phyloP scores from a whole-genome alignment of 2,329 filamentous ascomycete species.

The Cryphonectria naterciae region DNA sequence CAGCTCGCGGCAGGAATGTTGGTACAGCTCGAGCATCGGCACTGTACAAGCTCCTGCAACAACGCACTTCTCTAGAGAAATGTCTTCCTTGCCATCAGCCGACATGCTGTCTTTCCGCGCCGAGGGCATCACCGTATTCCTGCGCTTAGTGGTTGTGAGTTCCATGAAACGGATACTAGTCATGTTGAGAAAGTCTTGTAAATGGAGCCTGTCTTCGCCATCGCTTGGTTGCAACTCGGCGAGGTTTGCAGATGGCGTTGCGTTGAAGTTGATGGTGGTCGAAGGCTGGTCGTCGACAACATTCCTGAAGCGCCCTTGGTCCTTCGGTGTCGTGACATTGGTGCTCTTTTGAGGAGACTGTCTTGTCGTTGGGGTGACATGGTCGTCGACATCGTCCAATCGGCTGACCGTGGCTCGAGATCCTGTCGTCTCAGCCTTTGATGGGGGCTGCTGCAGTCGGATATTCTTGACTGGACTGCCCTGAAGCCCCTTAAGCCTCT shows the following conservation, averaged over 20 bases:
- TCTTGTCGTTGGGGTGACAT: constrained; percentile 47
- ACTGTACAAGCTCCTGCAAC: constrained; percentile 89
- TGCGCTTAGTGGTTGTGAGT: constrained; percentile 90
- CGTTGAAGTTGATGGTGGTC: constrained; percentile 48
- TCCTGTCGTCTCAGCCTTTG: constrained; percentile 65
- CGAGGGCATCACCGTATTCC: constrained; percentile 75
- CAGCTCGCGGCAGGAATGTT: constrained; percentile 92
- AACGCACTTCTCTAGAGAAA: constrained; percentile 75
- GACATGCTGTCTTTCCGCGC: constrained; percentile 47
- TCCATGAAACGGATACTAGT: constrained; percentile 99
- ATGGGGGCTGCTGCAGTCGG: constrained; percentile 69
- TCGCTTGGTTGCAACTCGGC: constrained; percentile 49
- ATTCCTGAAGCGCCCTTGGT: constrained; percentile 59
- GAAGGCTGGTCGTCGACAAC: constrained; percentile 53
- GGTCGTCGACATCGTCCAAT: constrained; percentile 45
- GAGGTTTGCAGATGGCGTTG: constrained; percentile 34
- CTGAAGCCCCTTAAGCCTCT: constrained; percentile 72
- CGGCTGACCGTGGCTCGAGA: constrained; percentile 59
- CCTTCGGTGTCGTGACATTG: constrained; percentile 58
- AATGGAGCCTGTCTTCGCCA: constrained; percentile 68
- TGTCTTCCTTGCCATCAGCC: constrained; percentile 51
- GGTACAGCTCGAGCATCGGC: constrained; percentile 91
- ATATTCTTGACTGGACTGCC: constrained; percentile 79
- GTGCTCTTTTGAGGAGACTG: constrained; percentile 52
- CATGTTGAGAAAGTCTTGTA: constrained; percentile 93